Base-by-base conservation (phyloP, 2,329 filamentous ascomycete species). In the Colletotrichum navitas region DNA sequence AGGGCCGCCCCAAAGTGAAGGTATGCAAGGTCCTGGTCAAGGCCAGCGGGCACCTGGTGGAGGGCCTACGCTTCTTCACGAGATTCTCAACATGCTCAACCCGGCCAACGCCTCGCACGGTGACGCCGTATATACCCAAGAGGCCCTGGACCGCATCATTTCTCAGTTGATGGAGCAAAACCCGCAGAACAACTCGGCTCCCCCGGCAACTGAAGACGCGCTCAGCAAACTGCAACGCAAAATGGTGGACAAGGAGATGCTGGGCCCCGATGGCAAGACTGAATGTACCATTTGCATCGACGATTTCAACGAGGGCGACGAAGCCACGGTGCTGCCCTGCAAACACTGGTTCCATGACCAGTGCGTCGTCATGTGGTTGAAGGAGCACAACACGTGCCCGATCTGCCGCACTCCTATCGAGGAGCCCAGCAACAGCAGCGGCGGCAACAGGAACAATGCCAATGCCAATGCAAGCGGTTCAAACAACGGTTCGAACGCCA, bases 231-330 rank as follows among this genome's bases (percentile, higher is more conserved):
- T 99, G 6, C 89, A 93, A 11, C 92, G 91, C 76, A 92, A 91
- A 75, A 88, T 88, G 54, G 85, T 96, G 2, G 89, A 93, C 62
- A 84, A 88, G 68, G 87, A 91, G 52, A 91, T 97, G 88, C 84
- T 97, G 7, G 87, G 85, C 1, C 79, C 83, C 0, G 88, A 90
- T 65, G 88, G 87, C 8, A 93, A 92, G 69, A 92, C 90, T 52
- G 95, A 98, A 78, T 99, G 96, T 80, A 95, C 93, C 45, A 97
- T 99, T 70, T 99, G 96, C 81, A 97, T 98, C 85, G 94, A 98
- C 66, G 89, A 93, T 36, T 91, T 97, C 73, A 86, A 89, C 34
- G 78, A 93, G 45, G 92, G 90, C 14, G 90, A 93, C 39, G 90
- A 93, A 78, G 93, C 95, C 6, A 89, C 93, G 0, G 87, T 91